phyloP scores from a whole-genome alignment of 1,284 basidiomycete genomes.

The Fistulinella cinereoalba region DNA sequence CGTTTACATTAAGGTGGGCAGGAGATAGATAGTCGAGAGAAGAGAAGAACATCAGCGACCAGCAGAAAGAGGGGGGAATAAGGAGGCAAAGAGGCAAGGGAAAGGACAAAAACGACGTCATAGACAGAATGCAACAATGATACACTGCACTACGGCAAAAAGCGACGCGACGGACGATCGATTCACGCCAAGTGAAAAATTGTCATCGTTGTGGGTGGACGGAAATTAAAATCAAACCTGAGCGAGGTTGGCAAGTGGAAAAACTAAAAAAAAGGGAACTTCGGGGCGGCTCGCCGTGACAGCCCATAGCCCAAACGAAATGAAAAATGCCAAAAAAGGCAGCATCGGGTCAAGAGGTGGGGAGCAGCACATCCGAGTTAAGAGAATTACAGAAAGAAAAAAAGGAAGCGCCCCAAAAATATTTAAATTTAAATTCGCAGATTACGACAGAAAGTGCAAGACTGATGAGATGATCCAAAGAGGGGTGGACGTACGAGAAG shows the following conservation, averaged over 20 bases:
- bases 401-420: conserved; percentile 3
- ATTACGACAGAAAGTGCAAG: conserved; percentile 17
- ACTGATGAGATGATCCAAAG: conserved; percentile 3
- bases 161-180: too few relatives aligned
- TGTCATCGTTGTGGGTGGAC: too few relatives aligned
- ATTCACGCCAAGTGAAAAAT: too few relatives aligned
- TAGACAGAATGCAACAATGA: conserved; percentile 3
- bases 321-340: conserved; percentile 1
- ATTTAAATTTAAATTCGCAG: conserved; percentile 3
- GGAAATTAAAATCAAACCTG: too few relatives aligned
- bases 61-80: conserved; percentile 1
- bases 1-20: neutral
- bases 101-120: conserved; percentile 3
- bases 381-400: neutral
- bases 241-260: neutral
- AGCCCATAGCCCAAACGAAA: neutral
- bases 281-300: conserved; percentile 16
- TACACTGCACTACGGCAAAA: too few relatives aligned
- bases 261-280: neutral
- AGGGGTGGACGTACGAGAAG: conserved; percentile 51
- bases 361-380: neutral
- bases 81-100: neutral
- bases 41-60: conserved; percentile 12
- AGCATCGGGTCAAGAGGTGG: conserved; percentile 1
- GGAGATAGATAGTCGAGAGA: neutral